phyloP scores from a whole-genome alignment of 148 eudicot genomes.

The Rhododendron griersonianum region DNA sequence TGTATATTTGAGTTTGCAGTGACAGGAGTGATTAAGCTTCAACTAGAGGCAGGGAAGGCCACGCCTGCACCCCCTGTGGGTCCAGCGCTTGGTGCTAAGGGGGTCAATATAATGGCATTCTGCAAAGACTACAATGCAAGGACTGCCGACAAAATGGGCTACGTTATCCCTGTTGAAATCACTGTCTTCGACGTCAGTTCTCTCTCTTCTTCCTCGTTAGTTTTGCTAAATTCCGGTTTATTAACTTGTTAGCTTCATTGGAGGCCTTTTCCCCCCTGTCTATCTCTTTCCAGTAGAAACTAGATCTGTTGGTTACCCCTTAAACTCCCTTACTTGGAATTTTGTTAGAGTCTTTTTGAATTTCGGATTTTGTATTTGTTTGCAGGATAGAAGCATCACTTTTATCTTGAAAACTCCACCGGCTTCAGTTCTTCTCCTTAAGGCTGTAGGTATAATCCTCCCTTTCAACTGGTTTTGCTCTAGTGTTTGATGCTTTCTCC shows the following conservation, averaged over 20 bases:
- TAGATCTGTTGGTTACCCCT: not conserved
- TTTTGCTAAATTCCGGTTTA: too few species aligned
- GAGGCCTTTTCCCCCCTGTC: not conserved
- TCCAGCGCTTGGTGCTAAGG: constrained; percentile 95
- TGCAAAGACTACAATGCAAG: constrained; percentile 97
- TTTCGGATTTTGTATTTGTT: not conserved
- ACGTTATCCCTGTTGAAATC: constrained; percentile 89
- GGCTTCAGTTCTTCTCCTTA: constrained; percentile 86
- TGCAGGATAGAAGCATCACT: constrained; percentile 91
- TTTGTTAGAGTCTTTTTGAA: not conserved
- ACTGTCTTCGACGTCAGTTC: constrained; percentile 72
- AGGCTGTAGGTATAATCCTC: constrained; percentile 67
- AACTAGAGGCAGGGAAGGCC: constrained; percentile 95
- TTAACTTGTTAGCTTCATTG: not conserved
- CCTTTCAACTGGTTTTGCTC: not conserved
- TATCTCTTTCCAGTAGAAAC: not conserved
- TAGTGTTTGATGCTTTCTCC: not conserved
- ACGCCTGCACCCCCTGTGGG: constrained; percentile 99
- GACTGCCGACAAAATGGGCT: constrained; percentile 92
- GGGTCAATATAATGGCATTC: constrained; percentile 88
- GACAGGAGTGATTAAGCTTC: constrained; percentile 83
- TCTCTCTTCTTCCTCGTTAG: not conserved
- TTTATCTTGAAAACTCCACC: constrained; percentile 95
- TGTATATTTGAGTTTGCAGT: constrained; percentile 31
- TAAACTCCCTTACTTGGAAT: not conserved